Base-by-base conservation (phyloP, 192 early-diverging fungal species). In the Entomortierella beljakovae region DNA sequence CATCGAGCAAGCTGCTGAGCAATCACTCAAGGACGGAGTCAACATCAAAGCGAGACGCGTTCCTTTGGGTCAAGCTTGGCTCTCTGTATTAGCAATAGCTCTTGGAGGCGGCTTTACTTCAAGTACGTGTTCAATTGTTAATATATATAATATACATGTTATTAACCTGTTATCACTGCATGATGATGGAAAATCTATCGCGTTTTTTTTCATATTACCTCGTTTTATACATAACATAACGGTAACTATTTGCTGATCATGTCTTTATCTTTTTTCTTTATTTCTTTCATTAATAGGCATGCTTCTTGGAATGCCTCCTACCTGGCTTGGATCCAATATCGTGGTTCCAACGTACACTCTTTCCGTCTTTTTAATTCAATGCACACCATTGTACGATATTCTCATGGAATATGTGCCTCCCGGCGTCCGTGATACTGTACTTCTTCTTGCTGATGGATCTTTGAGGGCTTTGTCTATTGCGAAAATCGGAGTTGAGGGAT, bases 251-350 rank as follows among this genome's bases (percentile, higher is more conserved):
- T 61, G 13, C 59, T 48, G n/a, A 18, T 23, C 4, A 33, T 26
- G 11, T 37, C 31, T 43, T 49, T 55, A 26, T 50, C 6, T 6
- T 6, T 22, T 54, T 25, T 55, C 43, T 43, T 51, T 23, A 3
- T 50, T 42, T 49, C 37, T 26, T 63, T 3, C 22, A 13, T 52
- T 1, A 22, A 22, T 56, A 79, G 75, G 75, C 57, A 64, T 79
- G 31, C 48, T 79, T 37, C 75, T 79, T 18, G 75, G 75, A 32
- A 79, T 79, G 75, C 75, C 75, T 34, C 75, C 75, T 3, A 64
- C 75, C n/a, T 79, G 75, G 75, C 75, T 79, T n/a, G 75, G 75
- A 2, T 79, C 75, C 25, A 79, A 79, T 26, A 57, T 79, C 2
- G 68, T 65, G 3, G 62, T 79, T 7, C 75, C 75, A n/a, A 79